Conservation (phyloP, 768 basidiomycete genomes). For the Lentinula boryana region DNA sequence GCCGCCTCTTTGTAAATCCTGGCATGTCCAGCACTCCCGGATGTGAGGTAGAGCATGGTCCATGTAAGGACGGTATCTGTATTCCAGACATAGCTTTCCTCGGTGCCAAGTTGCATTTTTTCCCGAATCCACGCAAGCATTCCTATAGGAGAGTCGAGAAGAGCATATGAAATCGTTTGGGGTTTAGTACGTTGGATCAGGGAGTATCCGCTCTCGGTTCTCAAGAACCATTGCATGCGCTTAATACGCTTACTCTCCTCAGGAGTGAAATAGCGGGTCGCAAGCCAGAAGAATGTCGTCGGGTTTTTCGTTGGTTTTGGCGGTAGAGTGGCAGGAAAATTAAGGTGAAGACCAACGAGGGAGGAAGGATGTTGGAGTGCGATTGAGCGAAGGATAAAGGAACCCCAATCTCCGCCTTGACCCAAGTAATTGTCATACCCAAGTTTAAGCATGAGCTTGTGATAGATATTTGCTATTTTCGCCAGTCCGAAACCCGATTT, state of each 20-base stretch:
- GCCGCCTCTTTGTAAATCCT: conserved; percentile 26
- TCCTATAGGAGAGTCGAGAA: conserved; percentile 48
- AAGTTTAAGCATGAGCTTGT: conserved; percentile 25
- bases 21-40: conserved; percentile 25
- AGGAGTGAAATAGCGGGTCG: conserved; percentile 23
- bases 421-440: conserved; percentile 23
- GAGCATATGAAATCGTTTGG: conserved; percentile 38
- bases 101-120: conserved; percentile 22
- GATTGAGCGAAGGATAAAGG: conserved; percentile 21
- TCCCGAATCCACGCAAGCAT: conserved; percentile 42
- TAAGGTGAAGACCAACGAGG: conserved; percentile 22
- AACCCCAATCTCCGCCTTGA: conserved; percentile 30
- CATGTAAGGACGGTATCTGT: conserved; percentile 28
- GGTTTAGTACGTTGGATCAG: conserved; percentile 34
- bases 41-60: conserved; percentile 32
- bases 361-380: conserved; percentile 19
- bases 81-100: conserved; percentile 22
- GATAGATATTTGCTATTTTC: conserved; percentile 22
- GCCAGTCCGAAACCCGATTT: conserved; percentile 19
- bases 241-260: conserved; percentile 24
- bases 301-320: conserved; percentile 19
- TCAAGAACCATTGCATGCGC: conserved; percentile 22
- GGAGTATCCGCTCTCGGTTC: conserved; percentile 28
- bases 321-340: conserved; percentile 18
- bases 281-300: conserved; percentile 18